Base-by-base conservation (phyloP, 176 grass and related monocot species). In the Triticum dicoccoides region DNA sequence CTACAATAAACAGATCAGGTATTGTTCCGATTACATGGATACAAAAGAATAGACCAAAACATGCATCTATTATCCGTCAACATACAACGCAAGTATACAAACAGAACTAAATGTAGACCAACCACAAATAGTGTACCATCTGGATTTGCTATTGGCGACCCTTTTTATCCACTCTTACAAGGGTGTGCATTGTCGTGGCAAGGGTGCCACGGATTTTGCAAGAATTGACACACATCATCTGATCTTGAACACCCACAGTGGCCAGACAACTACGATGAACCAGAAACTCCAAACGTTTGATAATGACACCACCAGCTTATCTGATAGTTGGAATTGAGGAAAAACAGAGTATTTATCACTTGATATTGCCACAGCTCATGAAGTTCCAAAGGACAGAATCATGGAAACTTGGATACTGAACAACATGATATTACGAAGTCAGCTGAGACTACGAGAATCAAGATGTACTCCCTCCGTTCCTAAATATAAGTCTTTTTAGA, bases 291-390 rank as follows among this genome's bases (percentile, higher is more conserved):
- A 77, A 70, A 85, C 64, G 44, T 85, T 77, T 5, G 3, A 85
- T 78, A 79, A 65, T 1, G 41, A 80, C 58, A 88, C 69, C 38
- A 82, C 58, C 70, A 64, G 44, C 69, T 65, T 71, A 91, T 87
- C 90, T 88, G 90, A 70, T 72, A 91, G 45, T 78, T 73, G 30
- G 71, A 77, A 88, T 54, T 82, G 61, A 56, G 41, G 41, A 66
- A 51, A 65, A 49, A 85, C 72, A 85, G 86, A 10, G 54, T 21
- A 20, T 33, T 77, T 77, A 88, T 82, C 62, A 88, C 18, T 82
- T 77, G 24, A 84, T 65, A 62, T 7, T 81, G 78, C 30, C n/a
- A 79, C 49, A 54, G 37, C 24, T 38, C 20, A 91, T 81, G 21
- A 85, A 69, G 59, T 80, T 27, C 27, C 35, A 38, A 76, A 76